Conservation (phyloP, 192 early-diverging fungal genomes). For the Mortierella antarctica region DNA sequence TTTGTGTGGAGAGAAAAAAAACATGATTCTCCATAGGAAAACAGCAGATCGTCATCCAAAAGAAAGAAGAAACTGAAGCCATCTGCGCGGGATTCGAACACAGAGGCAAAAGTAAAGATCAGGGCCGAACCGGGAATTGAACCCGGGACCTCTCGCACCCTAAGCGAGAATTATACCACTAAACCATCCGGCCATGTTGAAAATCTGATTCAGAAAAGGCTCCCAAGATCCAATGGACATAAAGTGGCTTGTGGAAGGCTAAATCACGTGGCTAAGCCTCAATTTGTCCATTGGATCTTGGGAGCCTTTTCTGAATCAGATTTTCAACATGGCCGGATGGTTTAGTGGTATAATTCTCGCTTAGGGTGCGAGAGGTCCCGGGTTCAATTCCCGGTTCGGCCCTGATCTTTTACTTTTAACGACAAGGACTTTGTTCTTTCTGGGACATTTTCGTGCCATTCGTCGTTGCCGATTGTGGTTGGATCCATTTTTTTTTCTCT, state of each 20-base stretch:
- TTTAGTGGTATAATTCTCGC: conserved; percentile 76
- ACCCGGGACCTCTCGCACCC: conserved; percentile 84
- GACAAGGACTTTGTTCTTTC: too few relatives aligned
- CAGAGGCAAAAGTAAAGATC: not conserved
- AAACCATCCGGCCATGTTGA: conserved; percentile 54
- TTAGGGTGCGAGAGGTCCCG: conserved; percentile 83
- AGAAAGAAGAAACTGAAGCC: not conserved
- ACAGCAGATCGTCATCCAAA: too few relatives aligned
- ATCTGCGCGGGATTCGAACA: not conserved
- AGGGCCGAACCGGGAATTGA: conserved; percentile 78
- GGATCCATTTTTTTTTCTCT: not conserved
- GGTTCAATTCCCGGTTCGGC: conserved; percentile 81
- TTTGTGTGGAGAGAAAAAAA: too few relatives aligned
- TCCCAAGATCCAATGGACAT: too few relatives aligned
- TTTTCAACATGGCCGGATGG: conserved; percentile 42
- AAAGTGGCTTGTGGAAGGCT: too few relatives aligned
- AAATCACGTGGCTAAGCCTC: too few relatives aligned
- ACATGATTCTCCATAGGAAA: too few relatives aligned
- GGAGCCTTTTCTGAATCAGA: too few relatives aligned
- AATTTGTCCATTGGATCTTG: too few relatives aligned
- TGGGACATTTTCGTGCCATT: not conserved
- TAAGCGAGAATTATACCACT: conserved; percentile 78
- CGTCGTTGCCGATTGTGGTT: not conserved
- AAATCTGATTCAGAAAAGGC: too few relatives aligned
- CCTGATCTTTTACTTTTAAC: conserved; percentile 34